Base-by-base conservation (phyloP, 1,284 basidiomycete species). In the Sporisorium scitamineum region DNA sequence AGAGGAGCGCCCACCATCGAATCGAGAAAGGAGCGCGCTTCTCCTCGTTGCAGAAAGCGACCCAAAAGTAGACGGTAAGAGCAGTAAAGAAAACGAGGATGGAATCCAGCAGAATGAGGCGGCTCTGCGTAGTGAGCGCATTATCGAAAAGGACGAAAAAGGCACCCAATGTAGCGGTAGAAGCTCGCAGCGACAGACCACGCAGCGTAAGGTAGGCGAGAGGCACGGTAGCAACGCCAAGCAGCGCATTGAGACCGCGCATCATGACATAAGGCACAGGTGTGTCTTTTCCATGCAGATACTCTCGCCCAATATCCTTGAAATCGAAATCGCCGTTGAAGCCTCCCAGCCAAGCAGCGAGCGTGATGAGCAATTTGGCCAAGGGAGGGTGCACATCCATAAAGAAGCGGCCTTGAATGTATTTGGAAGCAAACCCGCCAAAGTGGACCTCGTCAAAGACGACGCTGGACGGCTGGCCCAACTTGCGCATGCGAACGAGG, bases 361-460 rank as follows among this genome's bases (percentile, higher is more conserved):
- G 88, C 0, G 96, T 96, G 81, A 99, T 95, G 64, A 99, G 88
- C 24, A 99, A 89, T 85, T 99, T 99, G 32, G 95, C 96, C 7
- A 99, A 88, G 2, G 97, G 97, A 0, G 97, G 96, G 85, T 99
- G 96, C 1, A 99, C 96, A 84, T 99, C 97, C 86, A 99, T 90
- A 90, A 87, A 94, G 87, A 95, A 96, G 57, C 90, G 89, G 16
- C 92, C 93, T 86, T 93, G 93, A 88, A 95, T 93, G 85, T 87
- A 96, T 67, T 94, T 94, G 59, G 90, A 89, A 2, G 95, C 93
- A 84, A 97, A 80, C 22, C 83, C 82, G 22, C 84, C 84, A 63
- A 85, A 85, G 65, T 85, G 84, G 18, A 85, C 84, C 54, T 85
- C 84, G 62, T 85, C 84, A 54, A 85, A 84, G 61, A 84, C 83